Conservation (phyloP, 345 rosid species). For the Moringa oleifera region DNA sequence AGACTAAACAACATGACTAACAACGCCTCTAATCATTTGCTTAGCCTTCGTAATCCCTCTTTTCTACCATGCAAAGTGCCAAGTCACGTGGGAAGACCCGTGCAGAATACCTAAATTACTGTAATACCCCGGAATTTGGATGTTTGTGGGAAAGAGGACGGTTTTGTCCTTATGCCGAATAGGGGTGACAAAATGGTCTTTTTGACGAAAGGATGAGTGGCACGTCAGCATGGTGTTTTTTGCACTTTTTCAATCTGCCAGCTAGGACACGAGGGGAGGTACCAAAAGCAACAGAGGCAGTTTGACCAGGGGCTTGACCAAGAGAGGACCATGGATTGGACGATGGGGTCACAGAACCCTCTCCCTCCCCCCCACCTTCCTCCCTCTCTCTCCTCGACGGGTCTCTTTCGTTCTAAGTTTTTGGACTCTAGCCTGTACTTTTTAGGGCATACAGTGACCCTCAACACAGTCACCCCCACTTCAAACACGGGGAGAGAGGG, state of each 20-base stretch:
- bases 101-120: neutral
- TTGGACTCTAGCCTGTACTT: slow-evolving; percentile 34
- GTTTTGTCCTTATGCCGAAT: slow-evolving; percentile 13
- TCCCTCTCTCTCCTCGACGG: slow-evolving; percentile 20
- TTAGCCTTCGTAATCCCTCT: slow-evolving; percentile 5
- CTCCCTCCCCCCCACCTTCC: no score
- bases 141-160: slow-evolving; percentile 12
- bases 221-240: slow-evolving; percentile 14
- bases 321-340: slow-evolving; percentile 12
- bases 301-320: slow-evolving; percentile 32
- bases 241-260: slow-evolving; percentile 14
- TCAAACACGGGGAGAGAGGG: no score
- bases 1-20: slow-evolving; percentile 15
- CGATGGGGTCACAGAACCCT: no score
- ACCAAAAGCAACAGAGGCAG: slow-evolving; percentile 11
- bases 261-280: slow-evolving; percentile 16
- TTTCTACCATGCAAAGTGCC: slow-evolving; percentile 3
- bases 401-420: slow-evolving; percentile 25
- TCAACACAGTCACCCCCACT: no score
- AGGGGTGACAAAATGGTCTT: slow-evolving; percentile 25
- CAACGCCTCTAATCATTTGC: slow-evolving; percentile 26
- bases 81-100: neutral
- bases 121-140: slow-evolving; percentile 2
- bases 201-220: slow-evolving; percentile 8
- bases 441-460: no score